Percentiles rank a stretch among this genome's conserved stretches.
Conservation (phyloP, 106 monocot genomes). For the Dioscorea dumetorum region DNA sequence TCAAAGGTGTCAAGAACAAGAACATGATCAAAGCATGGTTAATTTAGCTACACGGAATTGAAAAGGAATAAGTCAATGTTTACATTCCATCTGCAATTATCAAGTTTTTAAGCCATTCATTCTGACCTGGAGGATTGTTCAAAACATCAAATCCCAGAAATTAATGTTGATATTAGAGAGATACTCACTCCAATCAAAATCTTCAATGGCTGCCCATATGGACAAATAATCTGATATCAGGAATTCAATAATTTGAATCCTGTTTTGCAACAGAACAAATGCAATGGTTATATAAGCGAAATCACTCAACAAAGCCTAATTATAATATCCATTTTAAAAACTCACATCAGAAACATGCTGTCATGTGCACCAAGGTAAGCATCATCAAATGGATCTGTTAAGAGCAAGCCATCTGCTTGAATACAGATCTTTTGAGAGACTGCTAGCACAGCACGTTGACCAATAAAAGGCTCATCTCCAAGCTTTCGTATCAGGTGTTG, state of each 20-base stretch:
- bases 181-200: conserved; percentile 53
- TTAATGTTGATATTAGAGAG: not conserved
- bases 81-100: too few species aligned
- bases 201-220: conserved; percentile 40
- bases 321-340: not conserved
- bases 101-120: too few species aligned
- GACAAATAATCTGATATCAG: conserved; percentile 62
- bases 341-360: conserved; percentile 89
- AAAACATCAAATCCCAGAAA: too few species aligned
- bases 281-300: too few species aligned
- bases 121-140: too few species aligned
- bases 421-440: conserved; percentile 70
- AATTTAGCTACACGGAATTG: too few species aligned
- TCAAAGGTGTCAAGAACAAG: too few species aligned
- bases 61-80: too few species aligned
- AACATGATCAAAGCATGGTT: too few species aligned
- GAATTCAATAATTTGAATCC: conserved; percentile 85
- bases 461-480: conserved; percentile 60
- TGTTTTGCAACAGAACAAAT: conserved; percentile 9
- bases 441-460: conserved; percentile 59
- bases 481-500: conserved; percentile 83
- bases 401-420: conserved; percentile 62
- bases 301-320: too few species aligned
- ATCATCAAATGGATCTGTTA: conserved; percentile 88
- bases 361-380: conserved; percentile 61